phyloP scores from a whole-genome alignment of 306 rosid genomes.

The Gastrolobium bilobum region DNA sequence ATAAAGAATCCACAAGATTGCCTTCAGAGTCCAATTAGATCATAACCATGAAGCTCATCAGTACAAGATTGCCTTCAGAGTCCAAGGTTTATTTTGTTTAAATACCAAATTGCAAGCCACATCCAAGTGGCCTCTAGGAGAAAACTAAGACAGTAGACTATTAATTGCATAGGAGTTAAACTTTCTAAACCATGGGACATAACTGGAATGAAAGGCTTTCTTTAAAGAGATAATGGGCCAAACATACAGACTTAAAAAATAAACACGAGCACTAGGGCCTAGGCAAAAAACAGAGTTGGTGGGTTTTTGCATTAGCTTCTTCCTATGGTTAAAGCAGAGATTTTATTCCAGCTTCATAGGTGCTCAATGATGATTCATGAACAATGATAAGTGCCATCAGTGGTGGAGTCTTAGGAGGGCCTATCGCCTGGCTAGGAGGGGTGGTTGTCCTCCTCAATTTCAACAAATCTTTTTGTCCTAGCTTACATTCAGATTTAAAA shows the following conservation, averaged over 20 bases:
- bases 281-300: neutral
- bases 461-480: no score
- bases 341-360: neutral
- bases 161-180: neutral
- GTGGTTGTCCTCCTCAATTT: no score
- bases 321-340: slow-evolving; percentile 2
- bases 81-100: slow-evolving; percentile 4
- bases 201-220: neutral
- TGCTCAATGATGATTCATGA: neutral
- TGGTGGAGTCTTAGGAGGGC: no score
- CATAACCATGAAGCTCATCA: slow-evolving; percentile 29
- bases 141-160: slow-evolving; percentile 15
- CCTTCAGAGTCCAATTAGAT: neutral
- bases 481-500: no score
- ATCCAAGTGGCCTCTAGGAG: slow-evolving; percentile 13
- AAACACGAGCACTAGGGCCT: neutral
- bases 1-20: neutral
- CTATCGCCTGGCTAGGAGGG: no score
- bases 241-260: neutral
- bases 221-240: neutral
- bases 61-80: no score
- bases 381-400: neutral
- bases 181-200: neutral
- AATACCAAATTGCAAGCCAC: slow-evolving; percentile 23
- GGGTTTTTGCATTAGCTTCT: slow-evolving; percentile 22